Evolutionary conservation across 179 eudicot genomes (phyloP).

Genomic region (Spinacia oleracea): DNA sequence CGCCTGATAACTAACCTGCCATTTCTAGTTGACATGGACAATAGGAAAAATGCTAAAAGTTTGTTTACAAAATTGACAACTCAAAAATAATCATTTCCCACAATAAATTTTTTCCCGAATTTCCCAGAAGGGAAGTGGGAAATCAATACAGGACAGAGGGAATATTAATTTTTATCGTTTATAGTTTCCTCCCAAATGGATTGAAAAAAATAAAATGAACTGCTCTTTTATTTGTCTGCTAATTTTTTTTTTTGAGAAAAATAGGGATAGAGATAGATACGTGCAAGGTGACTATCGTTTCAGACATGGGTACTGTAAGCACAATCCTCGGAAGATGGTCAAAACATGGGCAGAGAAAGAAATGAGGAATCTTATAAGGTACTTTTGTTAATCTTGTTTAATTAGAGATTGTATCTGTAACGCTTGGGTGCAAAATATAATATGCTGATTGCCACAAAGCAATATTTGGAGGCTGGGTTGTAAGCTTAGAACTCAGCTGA

Average conservation of each 20-base stretch:
- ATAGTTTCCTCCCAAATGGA: too few relatives aligned
- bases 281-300: conserved; percentile 97
- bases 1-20: too few relatives aligned
- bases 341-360: conserved; percentile 99
- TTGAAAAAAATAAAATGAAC: not conserved
- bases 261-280: conserved; percentile 89
- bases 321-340: conserved; percentile 97
- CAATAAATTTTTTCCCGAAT: too few relatives aligned
- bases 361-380: conserved; percentile 98
- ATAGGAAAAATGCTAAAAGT: too few relatives aligned
- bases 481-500: not conserved
- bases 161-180: too few relatives aligned
- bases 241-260: conserved; percentile 14
- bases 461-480: not conserved
- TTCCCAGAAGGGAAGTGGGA: too few relatives aligned
- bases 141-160: too few relatives aligned
- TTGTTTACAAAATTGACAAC: too few relatives aligned
- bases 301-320: conserved; percentile 90
- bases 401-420: not conserved
- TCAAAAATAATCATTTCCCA: too few relatives aligned
- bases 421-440: not conserved
- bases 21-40: too few relatives aligned
- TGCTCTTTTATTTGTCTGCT: not conserved
- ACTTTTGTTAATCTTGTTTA: not conserved
- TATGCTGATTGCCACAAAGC: not conserved